Base-by-base conservation (phyloP, 208 protist species). In the Acanthamoeba royreba region DNA sequence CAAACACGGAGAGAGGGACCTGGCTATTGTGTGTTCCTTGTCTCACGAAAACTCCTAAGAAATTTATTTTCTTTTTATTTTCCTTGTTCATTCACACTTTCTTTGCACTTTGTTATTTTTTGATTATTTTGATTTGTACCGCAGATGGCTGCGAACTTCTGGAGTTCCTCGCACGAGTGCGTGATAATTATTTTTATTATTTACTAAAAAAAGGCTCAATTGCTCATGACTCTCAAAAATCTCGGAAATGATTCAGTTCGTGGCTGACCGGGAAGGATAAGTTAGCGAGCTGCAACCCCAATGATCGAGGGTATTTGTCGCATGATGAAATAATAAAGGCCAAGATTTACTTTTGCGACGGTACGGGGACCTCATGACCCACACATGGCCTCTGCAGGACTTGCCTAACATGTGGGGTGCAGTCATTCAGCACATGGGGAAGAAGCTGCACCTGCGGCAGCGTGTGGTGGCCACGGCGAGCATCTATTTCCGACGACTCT, bases 401-500 rank as follows among this genome's bases (percentile, higher is more conserved):
- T 22, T 61, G 28, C 33, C 33, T 38, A 13, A n/a, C 33, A 17
- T 8, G 28, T 47, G 43, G 7, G 40, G 40, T n/a, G 19, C 81
- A 89, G 81, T 89, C 11, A 69, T 89, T 38, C 81, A 89, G 49
- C 81, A 69, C 49, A 69, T 89, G 81, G 81, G 81, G 1, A 89
- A 89, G 49, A 89, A 89, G 81, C 31, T 89, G 33, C 49, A 58
- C 49, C 38, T 89, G 31, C 81, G 81, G 22, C 81, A 89, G 53
- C 81, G 81, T 1, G 81, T 89, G 19, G 38, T 89, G 22, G 81
- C 81, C 4, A 69, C 81, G 25, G 81, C 81, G 28, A 89, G 49
- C 53, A 66, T 89, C 7, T 89, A 69, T 52, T 89, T 89, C 45
- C 81, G 81, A 1, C n/a, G 81, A 7, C 53, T 89, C 2, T 89